phyloP scores from a whole-genome alignment of 2,329 filamentous ascomycete genomes.

The Pestalotiopsis sp. region DNA sequence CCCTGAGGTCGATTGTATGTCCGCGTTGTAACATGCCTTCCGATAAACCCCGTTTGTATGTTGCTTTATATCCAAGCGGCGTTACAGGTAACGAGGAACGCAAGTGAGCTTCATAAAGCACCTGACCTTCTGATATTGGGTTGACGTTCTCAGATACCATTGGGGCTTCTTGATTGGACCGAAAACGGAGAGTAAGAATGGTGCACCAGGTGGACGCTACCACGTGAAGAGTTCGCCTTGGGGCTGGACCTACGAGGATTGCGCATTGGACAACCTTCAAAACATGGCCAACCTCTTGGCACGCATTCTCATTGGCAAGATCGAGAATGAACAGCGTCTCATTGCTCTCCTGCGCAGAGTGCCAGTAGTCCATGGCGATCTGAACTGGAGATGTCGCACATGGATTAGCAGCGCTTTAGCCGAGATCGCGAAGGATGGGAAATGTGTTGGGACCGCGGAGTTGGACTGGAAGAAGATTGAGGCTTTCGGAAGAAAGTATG shows the following conservation, averaged over 20 bases:
- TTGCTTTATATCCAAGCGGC: slow-evolving; percentile 31
- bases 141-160: slow-evolving; percentile 25
- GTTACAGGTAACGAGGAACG: slow-evolving; percentile 22
- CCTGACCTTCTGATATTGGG: neutral
- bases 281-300: slow-evolving; percentile 32
- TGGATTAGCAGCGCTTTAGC: slow-evolving; percentile 38
- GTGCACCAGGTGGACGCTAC: slow-evolving; percentile 29
- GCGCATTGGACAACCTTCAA: slow-evolving; percentile 17
- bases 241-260: slow-evolving; percentile 29
- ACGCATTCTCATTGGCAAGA: slow-evolving; percentile 39
- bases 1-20: too few species aligned
- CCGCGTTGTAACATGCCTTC: neutral
- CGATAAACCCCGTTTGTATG: slow-evolving; percentile 31
- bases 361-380: slow-evolving; percentile 33
- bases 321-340: slow-evolving; percentile 34
- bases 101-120: slow-evolving; percentile 19
- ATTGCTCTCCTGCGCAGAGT: slow-evolving; percentile 29
- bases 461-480: slow-evolving; percentile 39
- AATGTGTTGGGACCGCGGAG: slow-evolving; percentile 35
- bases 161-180: slow-evolving; percentile 31
- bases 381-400: slow-evolving; percentile 37
- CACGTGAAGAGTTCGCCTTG: slow-evolving; percentile 29
- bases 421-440: slow-evolving; percentile 33
- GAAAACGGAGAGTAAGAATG: slow-evolving; percentile 23
- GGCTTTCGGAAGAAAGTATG: slow-evolving; percentile 33